Evolutionary conservation across 2,329 filamentous ascomycete species (phyloP).

Genomic region (Orbilia blumenaviensis): DNA sequence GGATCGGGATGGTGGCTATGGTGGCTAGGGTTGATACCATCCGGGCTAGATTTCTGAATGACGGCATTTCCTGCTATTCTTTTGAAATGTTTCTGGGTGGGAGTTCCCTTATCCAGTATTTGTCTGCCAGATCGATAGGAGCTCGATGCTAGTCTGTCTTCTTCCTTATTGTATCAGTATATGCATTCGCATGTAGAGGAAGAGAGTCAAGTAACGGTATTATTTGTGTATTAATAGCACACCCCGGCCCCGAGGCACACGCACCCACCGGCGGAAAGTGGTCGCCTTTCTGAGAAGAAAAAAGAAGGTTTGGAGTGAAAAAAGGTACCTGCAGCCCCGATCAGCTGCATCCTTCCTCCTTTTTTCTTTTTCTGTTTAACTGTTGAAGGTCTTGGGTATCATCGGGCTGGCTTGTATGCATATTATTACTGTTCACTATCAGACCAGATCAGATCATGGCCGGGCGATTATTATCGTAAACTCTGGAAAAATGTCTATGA

Average conservation of each 20-base stretch:
- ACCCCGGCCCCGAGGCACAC: neutral
- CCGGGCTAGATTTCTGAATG: neutral
- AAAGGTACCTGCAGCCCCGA: conserved; percentile 46
- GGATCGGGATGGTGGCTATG: conserved; percentile 7
- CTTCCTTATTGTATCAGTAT: no score
- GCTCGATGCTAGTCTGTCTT: neutral
- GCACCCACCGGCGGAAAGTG: no score
- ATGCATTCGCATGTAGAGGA: no score
- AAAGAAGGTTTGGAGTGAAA: neutral
- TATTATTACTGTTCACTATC: neutral
- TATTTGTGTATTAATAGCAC: conserved; percentile 16
- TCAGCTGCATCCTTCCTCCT: conserved; percentile 36
- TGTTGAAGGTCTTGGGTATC: conserved; percentile 23
- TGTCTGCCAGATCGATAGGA: neutral
- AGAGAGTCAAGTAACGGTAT: neutral
- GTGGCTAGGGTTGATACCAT: conserved; percentile 35
- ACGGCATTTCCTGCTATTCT: conserved; percentile 4
- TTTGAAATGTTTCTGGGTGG: neutral
- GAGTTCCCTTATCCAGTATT: conserved; percentile 1
- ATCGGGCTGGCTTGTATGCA: neutral
- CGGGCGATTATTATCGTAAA: no score
- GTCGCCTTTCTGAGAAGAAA: neutral
- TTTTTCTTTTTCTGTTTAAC: conserved; percentile 7
- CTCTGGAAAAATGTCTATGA: no score
- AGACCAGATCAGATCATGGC: no score